Conservation (phyloP, 2,329 filamentous ascomycete genomes). For the Verticillium nonalfalfae region DNA sequence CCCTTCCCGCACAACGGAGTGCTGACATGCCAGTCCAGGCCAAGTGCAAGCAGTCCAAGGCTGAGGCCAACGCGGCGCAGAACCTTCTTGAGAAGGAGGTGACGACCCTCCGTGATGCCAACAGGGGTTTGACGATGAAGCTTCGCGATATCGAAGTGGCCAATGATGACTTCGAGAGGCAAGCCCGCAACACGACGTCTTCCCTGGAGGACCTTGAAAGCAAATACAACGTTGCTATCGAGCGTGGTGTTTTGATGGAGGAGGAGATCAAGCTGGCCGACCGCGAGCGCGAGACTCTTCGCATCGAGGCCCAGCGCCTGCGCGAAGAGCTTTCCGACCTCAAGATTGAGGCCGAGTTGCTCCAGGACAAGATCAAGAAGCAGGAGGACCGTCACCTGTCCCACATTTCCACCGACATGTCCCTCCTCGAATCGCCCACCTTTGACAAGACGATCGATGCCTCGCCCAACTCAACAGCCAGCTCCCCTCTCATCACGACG, state of each 20-base stretch:
- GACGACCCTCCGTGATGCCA: conserved; percentile 79
- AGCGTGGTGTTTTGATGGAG: conserved; percentile 86
- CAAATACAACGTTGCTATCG: conserved; percentile 93
- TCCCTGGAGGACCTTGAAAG: conserved; percentile 95
- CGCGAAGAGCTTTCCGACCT: conserved; percentile 88
- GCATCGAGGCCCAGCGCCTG: conserved; percentile 85
- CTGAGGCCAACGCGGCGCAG: conserved; percentile 79
- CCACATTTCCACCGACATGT: conserved; percentile 55
- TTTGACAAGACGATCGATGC: conserved; percentile 65
- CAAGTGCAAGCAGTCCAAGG: conserved; percentile 94
- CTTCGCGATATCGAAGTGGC: conserved; percentile 93
- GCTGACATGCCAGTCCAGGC: conserved; percentile 45
- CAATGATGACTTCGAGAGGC: conserved; percentile 96
- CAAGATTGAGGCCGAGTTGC: conserved; percentile 90
- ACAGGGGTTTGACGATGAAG: conserved; percentile 73
- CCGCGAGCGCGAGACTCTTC: conserved; percentile 80
- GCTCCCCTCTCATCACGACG: conserved; percentile 84
- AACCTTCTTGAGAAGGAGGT: conserved; percentile 91
- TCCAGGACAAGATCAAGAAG: conserved; percentile 87
- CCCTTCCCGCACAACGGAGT: background rate
- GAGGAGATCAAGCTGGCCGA: conserved; percentile 90
- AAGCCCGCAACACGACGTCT: conserved; percentile 91
- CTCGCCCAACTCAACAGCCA: conserved; percentile 79
- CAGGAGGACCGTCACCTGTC: conserved; percentile 52
- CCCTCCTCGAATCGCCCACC: conserved; percentile 60